phyloP scores from a whole-genome alignment of 495 filamentous ascomycete species.

The Lentithecium fluviatile region DNA sequence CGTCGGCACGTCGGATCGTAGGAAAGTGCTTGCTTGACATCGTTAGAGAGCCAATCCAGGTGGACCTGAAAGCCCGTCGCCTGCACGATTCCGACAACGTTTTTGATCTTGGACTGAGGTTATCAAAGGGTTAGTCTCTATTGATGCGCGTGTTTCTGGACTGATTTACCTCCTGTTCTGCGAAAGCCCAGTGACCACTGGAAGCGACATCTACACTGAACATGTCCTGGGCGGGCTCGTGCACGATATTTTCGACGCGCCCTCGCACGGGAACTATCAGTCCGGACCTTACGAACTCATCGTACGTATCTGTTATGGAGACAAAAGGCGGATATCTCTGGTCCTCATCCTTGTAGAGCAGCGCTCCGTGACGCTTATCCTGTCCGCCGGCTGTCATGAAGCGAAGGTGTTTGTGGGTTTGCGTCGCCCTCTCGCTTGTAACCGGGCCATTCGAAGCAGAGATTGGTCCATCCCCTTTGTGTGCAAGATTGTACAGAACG shows the following conservation, averaged over 20 bases:
- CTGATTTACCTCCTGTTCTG: neutral
- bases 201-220: neutral
- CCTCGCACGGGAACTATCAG: conserved; percentile 56
- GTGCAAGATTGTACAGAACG: too few species aligned
- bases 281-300: conserved; percentile 66
- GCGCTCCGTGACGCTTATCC: conserved; percentile 39
- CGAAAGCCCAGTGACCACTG: neutral
- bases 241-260: conserved; percentile 35
- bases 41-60: conserved; percentile 57
- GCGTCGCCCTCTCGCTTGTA: conserved; percentile 54
- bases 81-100: conserved; percentile 66
- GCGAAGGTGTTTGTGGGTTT: too few species aligned
- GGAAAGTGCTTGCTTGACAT: conserved; percentile 57
- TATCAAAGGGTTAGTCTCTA: conserved; percentile 4
- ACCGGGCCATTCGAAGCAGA: conserved; percentile 64
- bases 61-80: conserved; percentile 74
- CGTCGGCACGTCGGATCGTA: conserved; percentile 55
- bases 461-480: too few species aligned
- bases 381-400: too few species aligned
- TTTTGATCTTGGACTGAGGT: conserved; percentile 42
- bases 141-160: neutral
- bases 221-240: neutral
- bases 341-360: conserved; percentile 41
- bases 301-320: conserved; percentile 68
- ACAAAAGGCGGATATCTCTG: conserved; percentile 58